Percentiles rank a stretch among this genome's conserved stretches.
These are phyloP conservation scores for Neofusicoccum parvum DNA, from an alignment of 2,329 filamentous ascomycete species.

Conservation along the genomic window DNA sequence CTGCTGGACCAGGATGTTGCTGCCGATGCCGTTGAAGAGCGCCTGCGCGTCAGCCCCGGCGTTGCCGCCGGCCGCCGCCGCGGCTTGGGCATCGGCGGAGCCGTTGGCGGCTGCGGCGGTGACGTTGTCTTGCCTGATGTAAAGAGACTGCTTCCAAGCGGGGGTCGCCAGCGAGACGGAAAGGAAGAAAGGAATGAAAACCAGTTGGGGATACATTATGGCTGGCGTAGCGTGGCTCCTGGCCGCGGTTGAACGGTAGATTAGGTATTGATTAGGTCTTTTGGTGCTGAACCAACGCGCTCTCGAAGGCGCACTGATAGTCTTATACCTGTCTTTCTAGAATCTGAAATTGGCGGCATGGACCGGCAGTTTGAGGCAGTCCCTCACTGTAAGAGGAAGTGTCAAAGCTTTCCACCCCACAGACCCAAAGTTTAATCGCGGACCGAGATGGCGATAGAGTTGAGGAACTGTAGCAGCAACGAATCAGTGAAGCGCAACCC, in stretches of 20 bases:
- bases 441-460: neutral
- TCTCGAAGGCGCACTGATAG: neutral
- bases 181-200: neutral
- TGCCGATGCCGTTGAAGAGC: conserved; percentile 12
- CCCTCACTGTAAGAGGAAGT: neutral
- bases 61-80: too few relatives aligned
- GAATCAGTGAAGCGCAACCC: neutral
- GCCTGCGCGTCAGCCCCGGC: neutral
- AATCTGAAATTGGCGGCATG: conserved; percentile 1
- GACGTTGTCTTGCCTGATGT: neutral
- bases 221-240: neutral
- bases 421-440: neutral
- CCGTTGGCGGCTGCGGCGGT: neutral
- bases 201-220: neutral
- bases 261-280: neutral
- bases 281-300: neutral
- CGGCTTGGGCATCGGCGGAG: neutral
- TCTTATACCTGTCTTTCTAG: neutral
- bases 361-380: neutral
- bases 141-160: neutral
- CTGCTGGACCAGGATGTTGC: conserved; percentile 8
- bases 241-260: neutral
- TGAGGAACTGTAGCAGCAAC: neutral
- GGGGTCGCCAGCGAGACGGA: neutral
- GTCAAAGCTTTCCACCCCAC: neutral